Base-by-base conservation (phyloP, 139 green algal genomes). In the Picochlorum sp. region DNA sequence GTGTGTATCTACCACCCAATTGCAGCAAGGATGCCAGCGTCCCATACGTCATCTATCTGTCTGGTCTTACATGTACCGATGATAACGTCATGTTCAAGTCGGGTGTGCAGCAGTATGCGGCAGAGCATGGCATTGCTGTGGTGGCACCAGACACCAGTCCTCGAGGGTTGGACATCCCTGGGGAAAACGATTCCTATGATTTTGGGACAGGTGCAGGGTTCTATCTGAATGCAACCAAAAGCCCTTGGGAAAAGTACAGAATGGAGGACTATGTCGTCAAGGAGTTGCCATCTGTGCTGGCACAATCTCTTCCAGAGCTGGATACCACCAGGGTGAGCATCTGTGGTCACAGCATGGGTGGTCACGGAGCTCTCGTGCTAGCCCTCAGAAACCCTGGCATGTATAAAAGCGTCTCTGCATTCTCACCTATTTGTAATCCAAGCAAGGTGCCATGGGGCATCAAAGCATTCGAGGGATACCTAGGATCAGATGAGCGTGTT, bases 251-350 rank as follows among this genome's bases (percentile, higher is more conserved):
- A 68, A 67, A 88, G 32, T 98, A 84, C 69, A 83, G 83, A 58
- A 99, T 99, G 94, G 95, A 97, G 62, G 84, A 91, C 56, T 96
- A 94, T 69, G 75, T 96, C 13, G 80, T 74, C 2, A 56, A 89
- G 64, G 92, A 97, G 71, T 75, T 95, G 21, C 84, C 81, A 10
- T 30, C 46, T 15, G 32, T 84, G 20, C 45, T 92, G 15, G 23
- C 56, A 47, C 8, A n/a, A 73, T 21, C 34, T 14, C 34, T 76
- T 85, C 2, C 49, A n/a, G 49, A 65, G 18, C 38, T 91, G 44
- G 81, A 90, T 66, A 63, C 38, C 23, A 44, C 30, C 16, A 81
- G 76, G 21, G 61, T 49, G 26, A 50, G 34, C 59, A 80, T 96
- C 41, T 84, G 82, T 56, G 87, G 89, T 0, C 89, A 96, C 73